phyloP scores from a whole-genome alignment of 2,329 filamentous ascomycete species.

The Chaetomium globosum region DNA sequence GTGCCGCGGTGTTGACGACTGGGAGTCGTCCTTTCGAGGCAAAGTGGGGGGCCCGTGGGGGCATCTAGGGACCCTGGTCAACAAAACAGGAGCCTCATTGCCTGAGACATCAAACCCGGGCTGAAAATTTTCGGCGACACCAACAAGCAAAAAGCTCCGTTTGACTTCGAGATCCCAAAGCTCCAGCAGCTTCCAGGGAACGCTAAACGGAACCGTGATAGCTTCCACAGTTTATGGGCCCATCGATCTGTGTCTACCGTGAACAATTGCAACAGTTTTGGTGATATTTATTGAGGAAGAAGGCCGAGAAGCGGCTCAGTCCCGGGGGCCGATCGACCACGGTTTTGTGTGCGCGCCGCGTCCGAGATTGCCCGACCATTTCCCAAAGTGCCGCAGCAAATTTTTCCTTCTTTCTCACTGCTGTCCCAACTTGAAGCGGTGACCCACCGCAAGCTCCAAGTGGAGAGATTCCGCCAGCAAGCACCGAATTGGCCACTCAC shows the following conservation, averaged over 20 bases:
- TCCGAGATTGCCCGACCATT: slow-evolving; percentile 37
- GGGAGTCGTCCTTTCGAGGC: slow-evolving; percentile 22
- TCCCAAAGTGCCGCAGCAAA: slow-evolving; percentile 34
- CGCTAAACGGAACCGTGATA: slow-evolving; percentile 23
- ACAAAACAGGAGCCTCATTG: slow-evolving; percentile 33
- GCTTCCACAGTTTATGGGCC: slow-evolving; percentile 21
- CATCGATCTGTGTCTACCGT: slow-evolving; percentile 22
- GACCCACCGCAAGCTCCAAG: slow-evolving; percentile 38
- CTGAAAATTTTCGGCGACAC: slow-evolving; percentile 36
- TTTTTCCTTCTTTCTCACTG: slow-evolving; percentile 33
- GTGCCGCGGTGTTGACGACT: slow-evolving; percentile 21
- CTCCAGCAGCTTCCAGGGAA: slow-evolving; percentile 19
- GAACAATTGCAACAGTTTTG: neutral
- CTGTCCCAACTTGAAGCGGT: slow-evolving; percentile 33
- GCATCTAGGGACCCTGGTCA: slow-evolving; percentile 22
- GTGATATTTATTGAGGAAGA: slow-evolving; percentile 3
- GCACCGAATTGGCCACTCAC: slow-evolving; percentile 40
- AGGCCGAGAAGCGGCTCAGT: slow-evolving; percentile 9
- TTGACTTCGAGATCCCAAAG: slow-evolving; percentile 20
- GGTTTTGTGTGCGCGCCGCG: slow-evolving; percentile 23
- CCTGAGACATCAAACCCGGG: slow-evolving; percentile 35
- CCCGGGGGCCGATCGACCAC: slow-evolving; percentile 21
- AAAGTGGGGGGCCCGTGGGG: slow-evolving; percentile 39
- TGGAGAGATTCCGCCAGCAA: slow-evolving; percentile 35
- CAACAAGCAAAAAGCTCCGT: slow-evolving; percentile 27